Percentiles rank a stretch among this genome's conserved stretches.
These are phyloP conservation scores for Nicotiana sylvestris DNA, from an alignment of 257 asterid species.

Conservation along the genomic window DNA sequence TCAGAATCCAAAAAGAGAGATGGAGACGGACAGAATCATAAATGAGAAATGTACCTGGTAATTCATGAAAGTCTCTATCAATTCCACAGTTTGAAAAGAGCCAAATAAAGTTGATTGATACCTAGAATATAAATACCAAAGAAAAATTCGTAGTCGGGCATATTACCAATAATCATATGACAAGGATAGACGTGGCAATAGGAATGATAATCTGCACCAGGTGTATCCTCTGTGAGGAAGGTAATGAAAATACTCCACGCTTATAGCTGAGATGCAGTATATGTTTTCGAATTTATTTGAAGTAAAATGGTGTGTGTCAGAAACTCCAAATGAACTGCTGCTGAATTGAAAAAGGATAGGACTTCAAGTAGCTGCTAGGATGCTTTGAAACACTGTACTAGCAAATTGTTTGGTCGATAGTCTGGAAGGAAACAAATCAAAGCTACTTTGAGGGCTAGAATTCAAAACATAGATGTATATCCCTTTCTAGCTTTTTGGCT, in stretches of 20 bases:
- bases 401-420: neutral
- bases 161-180: neutral
- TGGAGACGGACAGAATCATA: neutral
- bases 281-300: neutral
- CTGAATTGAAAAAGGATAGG: neutral
- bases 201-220: too few relatives aligned
- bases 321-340: neutral
- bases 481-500: neutral
- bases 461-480: neutral
- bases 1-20: neutral
- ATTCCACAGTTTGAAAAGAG: conserved; percentile 83
- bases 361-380: neutral
- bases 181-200: neutral
- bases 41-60: conserved; percentile 55
- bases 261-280: too few relatives aligned
- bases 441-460: neutral
- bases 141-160: neutral
- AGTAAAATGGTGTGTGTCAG: neutral
- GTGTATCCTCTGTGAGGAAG: too few relatives aligned
- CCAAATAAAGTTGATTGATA: conserved; percentile 93
- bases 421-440: neutral
- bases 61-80: conserved; percentile 96
- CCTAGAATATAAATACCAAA: conserved; percentile 34
- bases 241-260: too few relatives aligned
- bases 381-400: neutral